Evolutionary conservation across 306 rosid genomes (phyloP).

Genomic region (Acacia melanoxylon): DNA sequence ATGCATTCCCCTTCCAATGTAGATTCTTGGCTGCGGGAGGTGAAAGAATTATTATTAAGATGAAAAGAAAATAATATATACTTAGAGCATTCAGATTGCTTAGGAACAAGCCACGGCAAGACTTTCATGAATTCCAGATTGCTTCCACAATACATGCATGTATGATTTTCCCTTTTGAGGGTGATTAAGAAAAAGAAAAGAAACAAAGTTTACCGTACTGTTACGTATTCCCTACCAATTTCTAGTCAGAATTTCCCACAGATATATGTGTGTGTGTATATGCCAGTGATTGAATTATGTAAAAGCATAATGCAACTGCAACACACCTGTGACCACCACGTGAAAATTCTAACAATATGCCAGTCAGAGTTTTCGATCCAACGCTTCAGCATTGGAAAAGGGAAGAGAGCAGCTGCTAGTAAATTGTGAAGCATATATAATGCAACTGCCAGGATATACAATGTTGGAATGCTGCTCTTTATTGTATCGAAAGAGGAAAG

Average conservation of each 20-base stretch:
- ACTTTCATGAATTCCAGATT: not conserved
- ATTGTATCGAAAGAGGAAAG: too few species aligned
- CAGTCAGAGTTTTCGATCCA: slow-evolving; percentile 99
- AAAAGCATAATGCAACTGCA: slow-evolving; percentile 12
- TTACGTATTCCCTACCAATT: not conserved
- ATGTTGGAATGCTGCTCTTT: too few species aligned
- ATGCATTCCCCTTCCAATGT: slow-evolving; percentile 97
- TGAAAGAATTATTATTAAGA: slow-evolving; percentile 31
- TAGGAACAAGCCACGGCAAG: not conserved
- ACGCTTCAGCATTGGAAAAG: slow-evolving; percentile 94
- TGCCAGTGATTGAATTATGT: slow-evolving; percentile 10
- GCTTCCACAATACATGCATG: not conserved
- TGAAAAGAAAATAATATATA: slow-evolving; percentile 7
- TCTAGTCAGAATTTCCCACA: slow-evolving; percentile 18
- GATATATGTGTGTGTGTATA: not conserved
- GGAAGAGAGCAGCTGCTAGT: slow-evolving; percentile 67
- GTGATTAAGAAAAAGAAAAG: not conserved
- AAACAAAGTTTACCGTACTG: slow-evolving; percentile 10
- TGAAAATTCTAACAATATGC: slow-evolving; percentile 81
- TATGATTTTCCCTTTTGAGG: too few species aligned
- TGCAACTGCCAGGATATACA: slow-evolving; percentile 71
- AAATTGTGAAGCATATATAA: slow-evolving; percentile 84
- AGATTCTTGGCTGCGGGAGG: slow-evolving; percentile 81
- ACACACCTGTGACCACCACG: slow-evolving; percentile 72
- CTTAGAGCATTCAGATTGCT: not conserved